Base-by-base conservation (phyloP, 139 green algal species). In the Microglena sp. region DNA sequence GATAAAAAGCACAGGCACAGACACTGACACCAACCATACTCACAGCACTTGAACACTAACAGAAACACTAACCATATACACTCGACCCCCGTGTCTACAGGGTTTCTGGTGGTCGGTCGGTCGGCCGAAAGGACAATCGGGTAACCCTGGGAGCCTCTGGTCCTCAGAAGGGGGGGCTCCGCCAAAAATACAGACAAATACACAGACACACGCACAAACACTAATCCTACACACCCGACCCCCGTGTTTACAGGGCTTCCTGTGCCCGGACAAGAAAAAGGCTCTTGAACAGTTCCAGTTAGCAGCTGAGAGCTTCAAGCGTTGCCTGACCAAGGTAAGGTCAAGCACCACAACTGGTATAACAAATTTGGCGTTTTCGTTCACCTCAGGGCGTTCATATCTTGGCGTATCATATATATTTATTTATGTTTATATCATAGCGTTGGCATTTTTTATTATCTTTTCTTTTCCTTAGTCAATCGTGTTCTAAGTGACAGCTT, bases 181-280 rank as follows among this genome's bases (percentile, higher is more conserved):
- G n/a, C n/a, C n/a, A n/a, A n/a, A n/a, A 11, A 50, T 50, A 18
- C 40, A 50, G 15, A 50, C 40, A 50, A 11, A 18, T 18, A 50
- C 40, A 18, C 50, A 59, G 6, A 26, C 21, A 35, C 56, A 64
- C 29, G 6, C 56, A 44, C 11, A 35, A 8, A 64, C 29, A 18
- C 56, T 36, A 65, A 11, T 33, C 55, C 28, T 65, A 65, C 58
- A 65, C 58, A 50, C n/a, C n/a, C n/a, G n/a, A n/a, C n/a, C n/a
- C n/a, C n/a, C n/a, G n/a, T n/a, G n/a, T n/a, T 62, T 34, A 27
- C 81, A 88, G 80, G 89, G 88, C 24, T 96, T 96, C 73, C 70
- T 94, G 44, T 82, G 79, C 30, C 46, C 67, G 2, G 76, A 87
- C 30, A 82, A 78, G 33, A 22, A 72, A 18, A 67, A 75, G 32